These are phyloP conservation scores for Chalaropsis thielavioides DNA, from an alignment of 2,329 filamentous ascomycete species.

Conservation along the genomic window DNA sequence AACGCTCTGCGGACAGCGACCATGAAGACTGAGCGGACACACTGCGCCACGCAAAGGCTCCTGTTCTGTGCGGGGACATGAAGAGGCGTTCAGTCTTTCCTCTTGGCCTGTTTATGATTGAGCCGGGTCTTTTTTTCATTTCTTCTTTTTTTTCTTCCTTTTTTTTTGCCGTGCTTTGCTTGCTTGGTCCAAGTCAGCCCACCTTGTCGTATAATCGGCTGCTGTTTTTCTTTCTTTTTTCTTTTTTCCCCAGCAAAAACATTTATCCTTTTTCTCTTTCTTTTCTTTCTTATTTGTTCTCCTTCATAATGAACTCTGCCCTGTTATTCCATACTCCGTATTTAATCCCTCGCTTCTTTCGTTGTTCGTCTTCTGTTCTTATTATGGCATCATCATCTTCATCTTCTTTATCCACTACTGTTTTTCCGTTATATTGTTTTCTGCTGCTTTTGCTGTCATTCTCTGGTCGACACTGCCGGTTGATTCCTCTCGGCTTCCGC, in stretches of 20 bases:
- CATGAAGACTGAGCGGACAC: conserved; percentile 15
- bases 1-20: conserved; percentile 15
- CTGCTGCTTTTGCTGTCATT: background rate
- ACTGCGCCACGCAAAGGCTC: too few relatives aligned
- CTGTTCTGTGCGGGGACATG: too few relatives aligned
- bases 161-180: background rate
- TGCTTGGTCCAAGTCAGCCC: background rate
- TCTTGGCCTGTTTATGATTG: background rate
- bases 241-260: conserved; percentile 1
- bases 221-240: conserved; percentile 5
- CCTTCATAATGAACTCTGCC: background rate
- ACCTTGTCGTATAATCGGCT: background rate
- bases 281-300: background rate
- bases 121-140: background rate
- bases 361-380: background rate
- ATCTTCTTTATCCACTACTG: background rate
- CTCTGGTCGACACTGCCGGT: too few relatives aligned
- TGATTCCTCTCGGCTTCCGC: too few relatives aligned
- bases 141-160: background rate
- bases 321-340: too few relatives aligned
- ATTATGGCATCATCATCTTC: background rate
- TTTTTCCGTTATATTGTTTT: background rate
- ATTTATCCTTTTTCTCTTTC: conserved; percentile 3
- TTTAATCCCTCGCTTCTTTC: background rate
- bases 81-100: too few relatives aligned